Conservation (phyloP, 495 filamentous ascomycete genomes). For the Aspergillus taichungensis region DNA sequence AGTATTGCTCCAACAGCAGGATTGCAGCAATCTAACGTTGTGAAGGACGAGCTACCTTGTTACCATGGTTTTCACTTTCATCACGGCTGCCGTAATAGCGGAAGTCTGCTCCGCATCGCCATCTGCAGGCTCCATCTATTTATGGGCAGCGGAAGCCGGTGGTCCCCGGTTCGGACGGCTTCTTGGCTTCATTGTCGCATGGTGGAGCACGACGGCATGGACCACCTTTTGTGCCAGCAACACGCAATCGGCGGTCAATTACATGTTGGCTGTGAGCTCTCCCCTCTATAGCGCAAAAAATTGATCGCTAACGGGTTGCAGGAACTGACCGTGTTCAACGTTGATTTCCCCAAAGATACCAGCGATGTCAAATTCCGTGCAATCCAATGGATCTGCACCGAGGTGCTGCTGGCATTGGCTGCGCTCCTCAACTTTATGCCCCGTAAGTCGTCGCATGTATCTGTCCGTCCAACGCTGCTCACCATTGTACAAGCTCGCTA, state of each 20-base stretch:
- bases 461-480: background rate
- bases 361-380: constrained; percentile 43
- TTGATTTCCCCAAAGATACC: constrained; percentile 40
- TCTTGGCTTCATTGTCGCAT: constrained; percentile 47
- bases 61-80: constrained; percentile 47
- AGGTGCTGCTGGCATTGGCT: constrained; percentile 39
- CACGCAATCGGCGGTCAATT: constrained; percentile 45
- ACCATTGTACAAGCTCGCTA: constrained; percentile 23
- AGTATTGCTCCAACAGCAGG: background rate
- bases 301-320: constrained; percentile 4
- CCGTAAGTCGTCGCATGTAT: constrained; percentile 19
- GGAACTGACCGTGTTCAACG: constrained; percentile 46
- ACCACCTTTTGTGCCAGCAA: constrained; percentile 49
- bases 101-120: constrained; percentile 49
- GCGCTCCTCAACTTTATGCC: constrained; percentile 37
- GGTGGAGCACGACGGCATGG: constrained; percentile 54
- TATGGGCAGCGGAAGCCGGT: constrained; percentile 49
- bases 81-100: constrained; percentile 47
- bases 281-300: background rate
- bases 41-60: constrained; percentile 47
- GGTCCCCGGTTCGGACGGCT: constrained; percentile 44
- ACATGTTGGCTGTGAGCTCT: constrained; percentile 41
- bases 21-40: background rate
- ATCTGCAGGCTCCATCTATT: constrained; percentile 47
- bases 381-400: constrained; percentile 48